These are phyloP conservation scores for Syzygium syzygioides DNA, from an alignment of 441 rosid species.

Conservation along the genomic window DNA sequence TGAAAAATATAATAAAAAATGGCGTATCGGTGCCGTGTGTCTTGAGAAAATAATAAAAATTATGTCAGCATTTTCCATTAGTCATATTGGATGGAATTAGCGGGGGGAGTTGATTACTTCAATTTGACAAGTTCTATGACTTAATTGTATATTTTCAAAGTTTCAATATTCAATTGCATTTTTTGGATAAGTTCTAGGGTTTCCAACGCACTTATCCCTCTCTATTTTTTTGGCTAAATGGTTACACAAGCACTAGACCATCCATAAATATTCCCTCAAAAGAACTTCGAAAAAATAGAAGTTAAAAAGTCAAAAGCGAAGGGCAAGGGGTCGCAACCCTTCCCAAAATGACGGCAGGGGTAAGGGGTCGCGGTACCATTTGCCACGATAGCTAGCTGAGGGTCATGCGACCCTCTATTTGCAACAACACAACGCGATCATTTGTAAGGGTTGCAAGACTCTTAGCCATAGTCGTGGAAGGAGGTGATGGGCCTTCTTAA, in stretches of 20 bases:
- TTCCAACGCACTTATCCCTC: accelerated
- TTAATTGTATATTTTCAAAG: accelerated
- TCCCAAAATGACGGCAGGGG: accelerated
- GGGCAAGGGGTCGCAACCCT: neutral
- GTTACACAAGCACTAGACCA: neutral
- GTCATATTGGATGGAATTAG: accelerated
- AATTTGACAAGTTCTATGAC: accelerated
- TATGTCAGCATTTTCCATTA: accelerated
- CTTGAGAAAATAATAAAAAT: neutral
- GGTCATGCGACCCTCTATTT: neutral
- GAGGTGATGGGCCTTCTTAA: accelerated
- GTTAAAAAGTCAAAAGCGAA: neutral
- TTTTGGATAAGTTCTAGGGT: accelerated
- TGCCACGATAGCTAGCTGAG: accelerated
- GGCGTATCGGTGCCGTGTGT: accelerated
- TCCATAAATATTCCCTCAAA: neutral
- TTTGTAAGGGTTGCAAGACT: accelerated
- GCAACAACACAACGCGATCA: neutral
- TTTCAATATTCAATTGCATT: neutral
- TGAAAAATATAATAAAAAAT: neutral
- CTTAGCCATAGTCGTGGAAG: accelerated
- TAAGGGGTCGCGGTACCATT: neutral
- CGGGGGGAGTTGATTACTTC: accelerated
- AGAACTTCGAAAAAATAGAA: neutral
- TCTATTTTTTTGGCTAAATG: neutral